phyloP scores from a whole-genome alignment of 192 early-diverging fungal species.

The Rhizoclosmatium sp. region DNA sequence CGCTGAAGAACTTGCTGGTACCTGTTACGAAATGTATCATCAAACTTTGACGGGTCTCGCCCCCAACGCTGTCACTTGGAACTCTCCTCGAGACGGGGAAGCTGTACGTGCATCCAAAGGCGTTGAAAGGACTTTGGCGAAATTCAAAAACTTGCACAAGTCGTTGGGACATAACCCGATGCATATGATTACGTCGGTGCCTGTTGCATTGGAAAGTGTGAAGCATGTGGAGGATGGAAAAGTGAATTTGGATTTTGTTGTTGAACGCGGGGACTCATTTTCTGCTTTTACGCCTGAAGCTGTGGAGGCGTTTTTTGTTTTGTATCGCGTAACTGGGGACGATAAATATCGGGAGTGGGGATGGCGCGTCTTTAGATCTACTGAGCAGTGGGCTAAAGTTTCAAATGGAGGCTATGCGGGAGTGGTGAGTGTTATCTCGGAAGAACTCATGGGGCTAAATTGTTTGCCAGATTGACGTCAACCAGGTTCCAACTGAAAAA shows the following conservation, averaged over 20 bases:
- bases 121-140: background rate
- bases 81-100: slow-evolving; percentile 41
- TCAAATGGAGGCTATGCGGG: slow-evolving; percentile 56
- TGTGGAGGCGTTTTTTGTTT: slow-evolving; percentile 36
- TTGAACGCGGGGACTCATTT: background rate
- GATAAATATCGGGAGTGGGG: slow-evolving; percentile 43
- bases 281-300: slow-evolving; percentile 29
- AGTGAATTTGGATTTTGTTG: slow-evolving; percentile 62
- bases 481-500: background rate
- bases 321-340: slow-evolving; percentile 32
- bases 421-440: slow-evolving; percentile 2
- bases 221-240: slow-evolving; percentile 19
- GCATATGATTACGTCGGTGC: background rate
- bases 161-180: background rate
- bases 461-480: background rate
- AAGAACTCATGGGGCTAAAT: no score
- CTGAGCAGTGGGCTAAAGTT: slow-evolving; percentile 70
- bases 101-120: slow-evolving; percentile 28
- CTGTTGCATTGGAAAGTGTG: background rate
- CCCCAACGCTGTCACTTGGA: slow-evolving; percentile 82
- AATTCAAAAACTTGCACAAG: background rate
- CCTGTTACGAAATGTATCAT: slow-evolving; percentile 85
- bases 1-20: slow-evolving; percentile 77
- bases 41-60: slow-evolving; percentile 79
- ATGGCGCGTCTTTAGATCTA: slow-evolving; percentile 81